Conservation (phyloP, 306 rosid genomes). For the Begonia fuchsioides region DNA sequence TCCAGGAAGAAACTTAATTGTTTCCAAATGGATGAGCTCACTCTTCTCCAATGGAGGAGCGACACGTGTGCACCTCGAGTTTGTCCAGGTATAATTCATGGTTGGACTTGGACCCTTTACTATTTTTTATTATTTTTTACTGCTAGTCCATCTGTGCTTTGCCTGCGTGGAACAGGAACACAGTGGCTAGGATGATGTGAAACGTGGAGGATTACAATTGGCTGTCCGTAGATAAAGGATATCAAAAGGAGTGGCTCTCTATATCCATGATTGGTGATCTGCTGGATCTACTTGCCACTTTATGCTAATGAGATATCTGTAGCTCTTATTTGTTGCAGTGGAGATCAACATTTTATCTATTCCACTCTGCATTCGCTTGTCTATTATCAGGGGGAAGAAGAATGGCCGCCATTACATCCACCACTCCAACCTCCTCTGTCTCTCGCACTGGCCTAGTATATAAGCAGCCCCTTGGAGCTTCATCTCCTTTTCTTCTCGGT, state of each 20-base stretch:
- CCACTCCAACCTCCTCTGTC: constrained; percentile 34
- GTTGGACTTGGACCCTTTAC: no score
- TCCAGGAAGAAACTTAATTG: no score
- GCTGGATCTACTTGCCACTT: background rate
- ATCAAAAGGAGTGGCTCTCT: constrained; percentile 29
- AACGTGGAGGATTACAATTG: constrained; percentile 42
- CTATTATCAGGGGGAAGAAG: constrained; percentile 6
- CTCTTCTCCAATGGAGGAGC: no score
- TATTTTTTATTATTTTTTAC: no score
- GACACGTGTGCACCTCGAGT: no score
- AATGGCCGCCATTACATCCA: constrained; percentile 72
- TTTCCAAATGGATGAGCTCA: no score
- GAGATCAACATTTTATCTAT: no score
- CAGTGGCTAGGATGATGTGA: constrained; percentile 13
- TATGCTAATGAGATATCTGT: no score
- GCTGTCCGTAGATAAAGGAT: constrained; percentile 40
- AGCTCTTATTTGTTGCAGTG: no score
- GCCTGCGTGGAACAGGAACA: no score
- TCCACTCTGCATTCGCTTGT: background rate
- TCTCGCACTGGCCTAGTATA: constrained; percentile 34
- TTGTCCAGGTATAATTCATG: no score
- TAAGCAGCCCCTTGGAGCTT: constrained; percentile 29
- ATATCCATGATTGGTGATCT: constrained; percentile 47
- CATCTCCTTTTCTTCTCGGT: constrained; percentile 67
- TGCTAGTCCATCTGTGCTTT: no score